These are phyloP conservation scores for Gracilaria caudata DNA, from an alignment of 23 red algal genomes.

Conservation along the genomic window DNA sequence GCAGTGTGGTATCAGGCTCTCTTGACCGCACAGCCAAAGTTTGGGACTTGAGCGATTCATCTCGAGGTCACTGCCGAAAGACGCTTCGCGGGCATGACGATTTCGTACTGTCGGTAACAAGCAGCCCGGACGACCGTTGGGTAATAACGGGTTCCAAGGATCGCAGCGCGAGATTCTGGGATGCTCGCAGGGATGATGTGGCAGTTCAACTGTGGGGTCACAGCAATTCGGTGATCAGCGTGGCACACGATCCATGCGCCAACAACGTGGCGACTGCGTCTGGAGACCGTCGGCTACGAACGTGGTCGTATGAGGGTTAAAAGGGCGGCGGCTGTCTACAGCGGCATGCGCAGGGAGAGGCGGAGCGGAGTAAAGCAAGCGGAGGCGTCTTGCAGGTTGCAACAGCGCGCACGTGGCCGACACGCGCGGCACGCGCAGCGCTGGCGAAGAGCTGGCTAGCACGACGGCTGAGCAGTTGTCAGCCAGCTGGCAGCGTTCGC, in stretches of 20 bases:
- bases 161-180: background rate
- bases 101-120: background rate
- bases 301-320: background rate
- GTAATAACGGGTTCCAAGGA: background rate
- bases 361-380: too few relatives aligned
- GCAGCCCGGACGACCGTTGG: background rate
- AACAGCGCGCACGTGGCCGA: too few relatives aligned
- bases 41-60: background rate
- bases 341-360: too few relatives aligned
- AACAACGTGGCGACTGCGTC: background rate
- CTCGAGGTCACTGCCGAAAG: background rate
- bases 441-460: too few relatives aligned
- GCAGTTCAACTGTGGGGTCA: background rate
- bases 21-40: background rate
- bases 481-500: too few relatives aligned
- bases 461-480: too few relatives aligned
- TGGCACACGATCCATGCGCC: background rate
- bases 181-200: background rate
- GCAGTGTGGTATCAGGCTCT: background rate
- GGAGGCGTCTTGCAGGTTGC: too few relatives aligned
- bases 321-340: too few relatives aligned
- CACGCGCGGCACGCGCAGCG: too few relatives aligned
- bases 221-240: slow-evolving; percentile 11
- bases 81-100: background rate
- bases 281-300: background rate